phyloP scores from a whole-genome alignment of 2,329 filamentous ascomycete species.

The Rhexocercosporidium sp. region DNA sequence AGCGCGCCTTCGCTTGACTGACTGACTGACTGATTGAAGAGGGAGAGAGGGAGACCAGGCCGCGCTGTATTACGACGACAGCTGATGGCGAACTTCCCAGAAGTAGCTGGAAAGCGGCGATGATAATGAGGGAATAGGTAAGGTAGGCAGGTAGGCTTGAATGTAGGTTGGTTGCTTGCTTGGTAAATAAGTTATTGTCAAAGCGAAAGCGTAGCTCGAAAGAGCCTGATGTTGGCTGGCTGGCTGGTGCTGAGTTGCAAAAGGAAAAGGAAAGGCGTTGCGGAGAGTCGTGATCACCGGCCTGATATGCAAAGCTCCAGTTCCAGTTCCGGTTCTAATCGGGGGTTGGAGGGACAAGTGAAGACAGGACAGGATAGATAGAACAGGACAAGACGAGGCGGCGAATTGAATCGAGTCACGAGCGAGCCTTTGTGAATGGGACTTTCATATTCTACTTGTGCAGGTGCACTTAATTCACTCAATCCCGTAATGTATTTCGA shows the following conservation, averaged over 20 bases:
- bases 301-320: not conserved
- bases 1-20: not conserved
- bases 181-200: not conserved
- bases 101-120: constrained; percentile 4
- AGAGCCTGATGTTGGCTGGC: not conserved
- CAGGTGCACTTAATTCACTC: not conserved
- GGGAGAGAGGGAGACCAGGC: not conserved
- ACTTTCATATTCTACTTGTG: not conserved
- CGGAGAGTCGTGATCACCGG: not conserved
- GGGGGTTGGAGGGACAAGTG: no score
- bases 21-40: not conserved
- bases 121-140: not conserved
- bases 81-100: not conserved
- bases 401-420: constrained; percentile 1
- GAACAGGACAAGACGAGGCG: not conserved
- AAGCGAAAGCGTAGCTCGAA: not conserved
- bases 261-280: not conserved
- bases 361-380: not conserved
- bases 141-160: no score
- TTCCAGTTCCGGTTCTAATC: not conserved
- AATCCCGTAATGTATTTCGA: not conserved
- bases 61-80: not conserved
- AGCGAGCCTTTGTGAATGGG: not conserved
- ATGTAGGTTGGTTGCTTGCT: not conserved
- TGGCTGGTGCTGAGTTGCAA: not conserved